Evolutionary conservation across 257 asterid species (phyloP), one percentile per base, ranked within the genome.

Genomic region (Solanum pimpinellifolium): DNA sequence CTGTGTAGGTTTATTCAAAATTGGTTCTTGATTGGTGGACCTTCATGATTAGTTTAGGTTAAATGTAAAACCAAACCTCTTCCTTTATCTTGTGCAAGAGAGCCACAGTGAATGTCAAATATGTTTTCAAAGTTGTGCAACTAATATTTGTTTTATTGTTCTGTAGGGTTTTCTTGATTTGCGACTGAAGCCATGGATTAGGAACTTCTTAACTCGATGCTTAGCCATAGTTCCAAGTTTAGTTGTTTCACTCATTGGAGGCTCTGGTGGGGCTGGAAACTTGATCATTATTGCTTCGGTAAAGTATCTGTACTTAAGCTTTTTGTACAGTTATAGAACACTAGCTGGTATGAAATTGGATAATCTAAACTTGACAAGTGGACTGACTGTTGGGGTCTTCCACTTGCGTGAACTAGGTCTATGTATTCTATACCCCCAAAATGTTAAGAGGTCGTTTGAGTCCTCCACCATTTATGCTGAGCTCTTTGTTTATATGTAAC

Each of bases 191-290:
- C 97, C 99, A 33, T 97, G 99, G 99, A 90, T 95, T 41, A 87
- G 99, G 89, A 97, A 97, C 92, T 91, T 91, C 46, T 84, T 96
- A 77, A 96, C 99, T 78, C 95, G 99, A 77, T 88, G 98, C 91
- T 89, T 97, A 88, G 99, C 99, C 42, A 97, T 97, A 25, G 93
- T 94, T 74, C 99, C 99, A 21, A 97, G 99, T 89, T 93, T 95
- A n/a, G 60, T 88, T 83, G 98, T 97, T 39, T 95, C 99, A 16
- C 88, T 95, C 86, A 91, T 94, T 16, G 98, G 98, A 88, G 99
- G 99, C 49, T 89, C 99, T 31, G 88, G 90, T 47, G 99, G 99
- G 60, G 97, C 99, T 41, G 98, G 99, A 89, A 89, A 95, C 89
- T 88, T 97, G 92, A 97, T 97, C 91, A 95, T 97, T 89, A 87